A percentile compares a stretch with the other conserved stretches of the same genome.
phyloP scores from a whole-genome alignment of 176 grass and related monocot genomes.

The Triticum urartu region DNA sequence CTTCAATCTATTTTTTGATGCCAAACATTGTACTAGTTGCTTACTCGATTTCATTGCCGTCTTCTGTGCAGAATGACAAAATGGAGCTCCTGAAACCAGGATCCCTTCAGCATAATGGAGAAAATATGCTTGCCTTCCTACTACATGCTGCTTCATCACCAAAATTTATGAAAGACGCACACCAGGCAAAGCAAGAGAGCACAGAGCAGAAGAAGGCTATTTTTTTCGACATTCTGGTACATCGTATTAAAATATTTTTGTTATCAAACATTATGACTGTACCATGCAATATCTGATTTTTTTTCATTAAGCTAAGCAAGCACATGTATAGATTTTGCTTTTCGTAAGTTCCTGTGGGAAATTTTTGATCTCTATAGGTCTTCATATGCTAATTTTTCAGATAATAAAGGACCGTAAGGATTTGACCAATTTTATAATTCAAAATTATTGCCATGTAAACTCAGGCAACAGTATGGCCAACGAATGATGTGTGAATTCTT shows the following conservation, averaged over 20 bases:
- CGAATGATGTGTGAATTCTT: not conserved
- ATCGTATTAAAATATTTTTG: not conserved
- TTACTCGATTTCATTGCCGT: constrained; percentile 25
- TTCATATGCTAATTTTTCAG: not conserved
- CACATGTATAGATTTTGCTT: not conserved
- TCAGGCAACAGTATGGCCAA: not conserved
- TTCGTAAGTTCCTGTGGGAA: not conserved
- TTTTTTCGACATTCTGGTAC: constrained; percentile 97
- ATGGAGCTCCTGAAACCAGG: constrained; percentile 86
- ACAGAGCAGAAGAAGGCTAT: constrained; percentile 53
- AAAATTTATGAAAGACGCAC: constrained; percentile 61
- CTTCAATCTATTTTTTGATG: not conserved
- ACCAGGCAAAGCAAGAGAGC: constrained; percentile 45
- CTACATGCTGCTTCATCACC: constrained; percentile 64
- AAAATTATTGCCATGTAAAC: not conserved
- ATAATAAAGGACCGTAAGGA: not conserved
- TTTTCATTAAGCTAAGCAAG: not conserved
- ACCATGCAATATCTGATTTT: constrained; percentile 17
- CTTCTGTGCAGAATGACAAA: constrained; percentile 87
- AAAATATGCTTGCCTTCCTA: constrained; percentile 98
- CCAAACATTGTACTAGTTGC: not conserved
- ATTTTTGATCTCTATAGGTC: not conserved
- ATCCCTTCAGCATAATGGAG: constrained; percentile 94
- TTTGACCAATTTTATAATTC: not conserved
- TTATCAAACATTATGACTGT: constrained; percentile 6